phyloP scores from a whole-genome alignment of 176 grass and related monocot genomes.

The Rhynchospora tenuis region DNA sequence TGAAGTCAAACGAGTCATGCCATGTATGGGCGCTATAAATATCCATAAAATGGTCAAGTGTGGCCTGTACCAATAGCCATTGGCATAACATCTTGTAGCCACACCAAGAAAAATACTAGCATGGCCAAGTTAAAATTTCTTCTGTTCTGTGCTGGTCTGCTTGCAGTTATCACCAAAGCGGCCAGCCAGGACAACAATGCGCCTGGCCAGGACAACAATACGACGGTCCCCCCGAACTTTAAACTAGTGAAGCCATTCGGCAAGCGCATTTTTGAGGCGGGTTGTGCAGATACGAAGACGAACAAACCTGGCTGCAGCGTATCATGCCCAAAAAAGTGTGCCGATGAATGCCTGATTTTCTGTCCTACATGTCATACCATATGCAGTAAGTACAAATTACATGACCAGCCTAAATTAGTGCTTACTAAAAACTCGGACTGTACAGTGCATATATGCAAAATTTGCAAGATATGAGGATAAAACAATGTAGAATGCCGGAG shows the following conservation, averaged over 20 bases:
- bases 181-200: background rate
- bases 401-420: background rate
- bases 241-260: background rate
- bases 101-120: background rate
- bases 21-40: background rate
- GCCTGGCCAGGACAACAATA: background rate
- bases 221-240: background rate
- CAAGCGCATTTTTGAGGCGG: background rate
- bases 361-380: background rate
- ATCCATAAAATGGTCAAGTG: background rate
- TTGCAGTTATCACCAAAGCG: background rate
- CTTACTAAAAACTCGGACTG: background rate
- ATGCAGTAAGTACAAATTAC: conserved; percentile 12
- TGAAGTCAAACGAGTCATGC: background rate
- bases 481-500: too few species aligned
- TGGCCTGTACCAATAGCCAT: background rate
- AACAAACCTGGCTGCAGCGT: background rate
- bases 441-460: background rate
- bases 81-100: background rate
- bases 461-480: background rate
- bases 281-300: background rate
- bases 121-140: conserved; percentile 19
- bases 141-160: background rate
- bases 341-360: conserved; percentile 13
- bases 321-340: background rate